Base-by-base conservation (phyloP, 2,329 filamentous ascomycete species). In the Paraphaeosphaeria sporulosa region DNA sequence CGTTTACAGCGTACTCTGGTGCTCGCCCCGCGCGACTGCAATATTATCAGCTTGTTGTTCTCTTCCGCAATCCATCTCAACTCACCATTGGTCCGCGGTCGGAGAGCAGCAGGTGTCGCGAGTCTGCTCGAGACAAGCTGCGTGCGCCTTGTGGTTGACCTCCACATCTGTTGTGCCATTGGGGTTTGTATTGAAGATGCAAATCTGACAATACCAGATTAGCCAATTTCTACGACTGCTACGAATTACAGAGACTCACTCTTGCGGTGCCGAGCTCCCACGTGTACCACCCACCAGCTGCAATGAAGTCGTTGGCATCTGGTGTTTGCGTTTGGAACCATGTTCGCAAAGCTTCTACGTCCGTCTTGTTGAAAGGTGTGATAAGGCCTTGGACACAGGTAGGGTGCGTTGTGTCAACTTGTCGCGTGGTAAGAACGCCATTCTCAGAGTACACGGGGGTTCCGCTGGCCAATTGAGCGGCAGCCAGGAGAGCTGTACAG, bases 51-150 rank as follows among this genome's bases (percentile, higher is more conserved):
- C 2, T n/a, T 5, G 2, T 34, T 38, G 27, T 36, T 2, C 40
- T 10, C 12, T 36, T 36, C 30, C 42, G 15, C 5, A n/a, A n/a
- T 8, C 17, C n/a, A 38, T 23, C 42, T 1, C n/a, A 19, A 46
- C 52, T 34, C 17, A 55, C 52, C 52, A 55, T 38, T 47, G 52
- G 32, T 55, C 52, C 1, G 42, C 19, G 4, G 52, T 55, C 13
- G 52, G 52, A 27, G 52, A 55, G 42, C 52, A 55, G 42, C 52
- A 55, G 4, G 42, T 55, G 42, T 44, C 42, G 40, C 52, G 52
- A 36, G 44, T 19, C 36, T 44, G 19, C 27, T 55, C 52, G 5
- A 55, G 13, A n/a, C 52, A 46, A 1, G 27, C 4, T 25, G 36
- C 52, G 19, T 44, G 38, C 42, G 38, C 27, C n/a, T 44, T 36